A percentile compares a stretch with the other conserved stretches of the same genome.
Conservation (phyloP, 2,329 filamentous ascomycete species). For the Pseudocercospora fuligena region DNA sequence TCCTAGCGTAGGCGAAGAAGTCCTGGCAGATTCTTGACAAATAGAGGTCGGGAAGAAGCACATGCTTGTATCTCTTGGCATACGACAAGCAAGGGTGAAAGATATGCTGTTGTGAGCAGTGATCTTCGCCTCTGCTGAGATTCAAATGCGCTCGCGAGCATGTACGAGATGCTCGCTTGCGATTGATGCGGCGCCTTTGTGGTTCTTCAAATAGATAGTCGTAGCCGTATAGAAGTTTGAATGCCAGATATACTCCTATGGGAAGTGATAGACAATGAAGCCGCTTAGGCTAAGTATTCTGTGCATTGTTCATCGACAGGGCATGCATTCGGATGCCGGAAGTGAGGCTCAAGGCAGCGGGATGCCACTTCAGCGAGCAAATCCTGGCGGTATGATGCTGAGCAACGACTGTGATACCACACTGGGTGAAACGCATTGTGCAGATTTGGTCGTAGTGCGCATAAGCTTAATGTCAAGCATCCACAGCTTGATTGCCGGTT, state of each 20-base stretch:
- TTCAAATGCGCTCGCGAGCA: not conserved
- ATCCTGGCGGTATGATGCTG: not conserved
- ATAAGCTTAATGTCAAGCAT: not conserved
- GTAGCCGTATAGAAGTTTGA: slow-evolving; percentile 5
- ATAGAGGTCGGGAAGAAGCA: not conserved
- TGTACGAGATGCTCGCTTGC: not conserved
- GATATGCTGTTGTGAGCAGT: not conserved
- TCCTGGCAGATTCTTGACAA: not conserved
- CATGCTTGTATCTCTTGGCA: not conserved
- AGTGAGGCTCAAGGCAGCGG: not conserved
- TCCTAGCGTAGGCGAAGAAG: not conserved
- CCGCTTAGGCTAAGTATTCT: not conserved
- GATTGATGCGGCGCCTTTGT: not conserved
- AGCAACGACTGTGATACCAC: not conserved
- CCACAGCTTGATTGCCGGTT: not conserved
- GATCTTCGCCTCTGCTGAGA: not conserved
- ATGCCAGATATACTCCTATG: not conserved
- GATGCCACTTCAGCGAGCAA: not conserved
- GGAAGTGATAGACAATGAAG: slow-evolving; percentile 5
- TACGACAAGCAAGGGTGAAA: not conserved
- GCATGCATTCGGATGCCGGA: not conserved
- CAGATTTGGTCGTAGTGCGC: not conserved
- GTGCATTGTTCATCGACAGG: not conserved
- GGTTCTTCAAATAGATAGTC: not conserved
- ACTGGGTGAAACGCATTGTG: not conserved